Evolutionary conservation across 2,329 filamentous ascomycete genomes (phyloP).

Genomic region (Venturia asperata): DNA sequence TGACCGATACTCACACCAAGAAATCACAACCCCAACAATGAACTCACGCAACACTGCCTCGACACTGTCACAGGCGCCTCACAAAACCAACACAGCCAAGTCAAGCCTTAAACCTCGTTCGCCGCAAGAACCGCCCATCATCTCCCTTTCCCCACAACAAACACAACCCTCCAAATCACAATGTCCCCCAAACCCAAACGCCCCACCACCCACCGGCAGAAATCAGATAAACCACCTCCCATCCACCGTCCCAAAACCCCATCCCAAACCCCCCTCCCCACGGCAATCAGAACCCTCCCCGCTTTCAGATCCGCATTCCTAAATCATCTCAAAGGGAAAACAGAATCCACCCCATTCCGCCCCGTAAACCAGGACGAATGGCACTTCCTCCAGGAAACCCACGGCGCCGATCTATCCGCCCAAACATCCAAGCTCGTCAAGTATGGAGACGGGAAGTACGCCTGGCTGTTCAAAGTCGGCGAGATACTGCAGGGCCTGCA

Average conservation of each 20-base stretch:
- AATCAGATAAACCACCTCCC: not conserved
- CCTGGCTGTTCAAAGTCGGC: not conserved
- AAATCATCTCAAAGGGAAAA: not conserved
- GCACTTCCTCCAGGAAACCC: not conserved
- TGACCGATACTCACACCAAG: too few relatives aligned
- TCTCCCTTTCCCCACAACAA: not conserved
- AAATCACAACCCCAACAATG: too few relatives aligned
- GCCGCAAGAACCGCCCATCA: not conserved
- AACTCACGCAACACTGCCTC: not conserved
- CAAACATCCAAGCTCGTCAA: not conserved
- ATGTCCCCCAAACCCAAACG: not conserved
- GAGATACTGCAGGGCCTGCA: not conserved
- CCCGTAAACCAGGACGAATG: not conserved
- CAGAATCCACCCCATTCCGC: not conserved
- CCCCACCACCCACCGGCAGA: not conserved
- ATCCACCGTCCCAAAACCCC: not conserved
- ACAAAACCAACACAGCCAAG: not conserved
- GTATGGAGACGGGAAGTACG: not conserved
- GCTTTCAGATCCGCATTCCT: not conserved
- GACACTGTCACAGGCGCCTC: not conserved
- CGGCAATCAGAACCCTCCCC: not conserved
- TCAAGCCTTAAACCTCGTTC: not conserved
- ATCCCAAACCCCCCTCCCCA: not conserved
- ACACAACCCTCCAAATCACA: not conserved
- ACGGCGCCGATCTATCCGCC: not conserved